Conservation (phyloP, 2,329 filamentous ascomycete genomes). For the Raffaelea deltoideospora region DNA sequence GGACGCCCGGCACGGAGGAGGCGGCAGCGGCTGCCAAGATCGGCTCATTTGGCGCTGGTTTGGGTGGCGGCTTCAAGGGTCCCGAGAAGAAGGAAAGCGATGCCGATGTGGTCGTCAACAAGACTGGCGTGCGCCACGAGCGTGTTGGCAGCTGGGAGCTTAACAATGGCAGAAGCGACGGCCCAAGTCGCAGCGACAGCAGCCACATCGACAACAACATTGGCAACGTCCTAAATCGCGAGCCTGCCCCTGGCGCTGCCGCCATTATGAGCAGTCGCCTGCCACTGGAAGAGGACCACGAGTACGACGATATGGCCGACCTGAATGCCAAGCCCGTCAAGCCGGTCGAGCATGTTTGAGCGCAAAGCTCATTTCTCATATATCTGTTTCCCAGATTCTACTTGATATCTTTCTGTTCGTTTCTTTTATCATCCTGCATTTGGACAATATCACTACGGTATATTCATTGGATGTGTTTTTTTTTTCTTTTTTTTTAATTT, state of each 20-base stretch:
- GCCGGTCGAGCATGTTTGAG: slow-evolving; percentile 22
- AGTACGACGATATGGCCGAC: slow-evolving; percentile 21
- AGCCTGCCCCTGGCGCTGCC: not conserved
- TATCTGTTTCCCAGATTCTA: not conserved
- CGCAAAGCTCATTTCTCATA: not conserved
- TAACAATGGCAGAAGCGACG: slow-evolving; percentile 7
- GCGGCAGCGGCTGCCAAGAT: too few species aligned
- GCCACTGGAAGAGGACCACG: slow-evolving; percentile 9
- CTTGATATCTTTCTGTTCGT: not conserved
- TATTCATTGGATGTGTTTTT: not conserved
- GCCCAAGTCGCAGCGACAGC: slow-evolving; percentile 9
- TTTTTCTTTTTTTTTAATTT: not conserved
- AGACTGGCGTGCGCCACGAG: slow-evolving; percentile 25
- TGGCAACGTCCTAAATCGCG: too few species aligned
- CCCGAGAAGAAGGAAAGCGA: slow-evolving; percentile 28
- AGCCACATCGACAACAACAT: too few species aligned
- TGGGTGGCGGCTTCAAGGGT: slow-evolving; percentile 26
- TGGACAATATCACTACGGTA: not conserved
- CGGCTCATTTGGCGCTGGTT: slow-evolving; percentile 4
- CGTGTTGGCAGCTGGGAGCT: slow-evolving; percentile 36
- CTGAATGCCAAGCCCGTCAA: slow-evolving; percentile 21
- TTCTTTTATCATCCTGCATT: not conserved
- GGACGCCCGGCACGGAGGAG: slow-evolving; percentile 1
- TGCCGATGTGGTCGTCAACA: slow-evolving; percentile 24
- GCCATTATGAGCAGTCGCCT: slow-evolving; percentile 9